Evolutionary conservation across 2,329 filamentous ascomycete genomes (phyloP).

Genomic region (Fusarium sarcochroum): DNA sequence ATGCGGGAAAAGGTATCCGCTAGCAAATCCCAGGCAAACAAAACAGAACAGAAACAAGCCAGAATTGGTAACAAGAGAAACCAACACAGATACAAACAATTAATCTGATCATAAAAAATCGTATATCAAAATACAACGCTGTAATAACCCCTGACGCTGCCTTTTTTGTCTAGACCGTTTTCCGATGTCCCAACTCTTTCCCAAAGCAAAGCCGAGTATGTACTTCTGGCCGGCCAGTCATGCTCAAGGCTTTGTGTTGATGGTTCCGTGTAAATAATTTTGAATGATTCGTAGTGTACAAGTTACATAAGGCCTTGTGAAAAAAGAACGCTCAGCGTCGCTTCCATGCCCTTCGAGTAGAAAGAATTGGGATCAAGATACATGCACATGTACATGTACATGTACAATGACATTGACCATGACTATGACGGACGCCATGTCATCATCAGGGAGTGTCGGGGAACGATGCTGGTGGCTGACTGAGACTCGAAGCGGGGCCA

Average conservation of each 20-base stretch:
- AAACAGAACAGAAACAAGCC: background rate
- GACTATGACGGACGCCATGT: constrained; percentile 44
- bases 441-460: constrained; percentile 43
- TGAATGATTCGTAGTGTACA: constrained; percentile 21
- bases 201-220: background rate
- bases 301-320: constrained; percentile 28
- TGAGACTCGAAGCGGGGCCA: constrained; percentile 19
- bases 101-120: constrained; percentile 2
- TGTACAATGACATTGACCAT: constrained; percentile 22
- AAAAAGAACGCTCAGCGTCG: constrained; percentile 27
- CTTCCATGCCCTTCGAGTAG: constrained; percentile 37
- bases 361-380: constrained; percentile 32
- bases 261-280: constrained; percentile 15
- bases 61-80: background rate
- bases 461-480: constrained; percentile 18
- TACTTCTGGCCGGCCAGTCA: constrained; percentile 39
- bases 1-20: background rate
- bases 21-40: background rate
- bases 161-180: constrained; percentile 39
- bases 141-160: constrained; percentile 13
- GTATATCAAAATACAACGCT: constrained; percentile 21
- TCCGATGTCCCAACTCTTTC: constrained; percentile 6
- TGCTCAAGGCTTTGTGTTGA: constrained; percentile 8
- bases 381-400: constrained; percentile 5
- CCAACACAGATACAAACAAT: background rate